These are phyloP conservation scores for Aspergillus niger DNA, from an alignment of 2,329 filamentous ascomycete species.

Conservation along the genomic window DNA sequence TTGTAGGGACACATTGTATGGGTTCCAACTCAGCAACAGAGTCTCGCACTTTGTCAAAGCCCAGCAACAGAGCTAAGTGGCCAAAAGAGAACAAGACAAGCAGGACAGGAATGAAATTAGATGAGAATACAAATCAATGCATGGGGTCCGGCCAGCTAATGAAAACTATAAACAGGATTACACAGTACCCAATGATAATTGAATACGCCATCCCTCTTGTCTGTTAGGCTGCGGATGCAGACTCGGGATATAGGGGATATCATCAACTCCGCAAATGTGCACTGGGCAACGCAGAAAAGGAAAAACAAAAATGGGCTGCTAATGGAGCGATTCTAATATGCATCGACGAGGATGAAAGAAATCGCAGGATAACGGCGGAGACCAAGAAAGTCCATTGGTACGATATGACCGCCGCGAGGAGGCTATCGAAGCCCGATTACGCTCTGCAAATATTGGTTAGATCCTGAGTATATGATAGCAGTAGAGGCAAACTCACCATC, in stretches of 20 bases:
- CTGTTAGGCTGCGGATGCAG: conserved; percentile 17
- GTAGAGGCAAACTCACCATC: conserved; percentile 61
- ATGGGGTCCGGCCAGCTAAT: conserved; percentile 20
- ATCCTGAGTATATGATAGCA: background rate
- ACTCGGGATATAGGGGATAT: conserved; percentile 25
- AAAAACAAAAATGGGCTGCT: conserved; percentile 14
- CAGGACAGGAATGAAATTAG: background rate
- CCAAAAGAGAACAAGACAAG: background rate
- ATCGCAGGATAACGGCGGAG: conserved; percentile 20
- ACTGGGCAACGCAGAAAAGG: conserved; percentile 17
- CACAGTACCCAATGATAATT: conserved; percentile 19
- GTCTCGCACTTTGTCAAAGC: background rate
- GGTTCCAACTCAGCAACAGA: background rate
- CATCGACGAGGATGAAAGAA: conserved; percentile 9
- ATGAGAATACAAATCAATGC: conserved; percentile 15
- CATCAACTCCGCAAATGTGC: conserved; percentile 23
- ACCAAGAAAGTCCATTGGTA: conserved; percentile 21
- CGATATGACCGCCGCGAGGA: conserved; percentile 15
- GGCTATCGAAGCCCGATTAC: conserved; percentile 74
- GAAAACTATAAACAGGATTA: conserved; percentile 23
- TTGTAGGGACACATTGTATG: background rate
- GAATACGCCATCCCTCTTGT: conserved; percentile 23
- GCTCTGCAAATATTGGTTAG: conserved; percentile 55
- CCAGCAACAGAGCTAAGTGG: background rate
- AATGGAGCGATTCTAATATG: conserved; percentile 18